phyloP scores from a whole-genome alignment of 148 eudicot species.

The Persicaria maculosa region DNA sequence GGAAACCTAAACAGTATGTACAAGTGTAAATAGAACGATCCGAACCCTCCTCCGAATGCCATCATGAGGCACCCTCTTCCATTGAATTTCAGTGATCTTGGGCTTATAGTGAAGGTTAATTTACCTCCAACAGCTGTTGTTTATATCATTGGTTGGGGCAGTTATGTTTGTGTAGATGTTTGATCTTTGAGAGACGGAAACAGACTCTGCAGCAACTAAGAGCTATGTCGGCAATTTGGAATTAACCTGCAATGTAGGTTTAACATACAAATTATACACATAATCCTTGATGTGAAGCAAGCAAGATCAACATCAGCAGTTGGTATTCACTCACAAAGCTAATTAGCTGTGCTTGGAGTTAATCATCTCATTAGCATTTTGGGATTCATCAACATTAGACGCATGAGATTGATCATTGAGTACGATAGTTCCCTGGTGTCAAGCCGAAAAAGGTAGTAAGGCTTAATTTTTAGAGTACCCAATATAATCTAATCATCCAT shows the following conservation, averaged over 20 bases:
- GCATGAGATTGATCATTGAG: constrained; percentile 5
- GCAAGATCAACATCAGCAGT: background rate
- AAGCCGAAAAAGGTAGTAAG: background rate
- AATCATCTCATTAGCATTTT: background rate
- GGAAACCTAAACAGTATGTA: background rate
- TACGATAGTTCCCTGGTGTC: background rate
- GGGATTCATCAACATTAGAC: constrained; percentile 2
- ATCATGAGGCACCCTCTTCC: background rate
- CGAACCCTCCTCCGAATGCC: constrained; percentile 13
- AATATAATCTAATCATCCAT: background rate
- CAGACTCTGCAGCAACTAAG: constrained; percentile 1
- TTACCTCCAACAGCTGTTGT: constrained; percentile 1
- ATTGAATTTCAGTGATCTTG: background rate
- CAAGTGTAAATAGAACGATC: constrained; percentile 5
- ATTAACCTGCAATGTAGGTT: constrained; percentile 6
- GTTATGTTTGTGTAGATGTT: constrained; percentile 1
- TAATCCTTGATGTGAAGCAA: background rate
- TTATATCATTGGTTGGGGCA: constrained; percentile 4
- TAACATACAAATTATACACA: background rate
- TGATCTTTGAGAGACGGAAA: constrained; percentile 6
- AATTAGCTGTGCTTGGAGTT: constrained; percentile 10
- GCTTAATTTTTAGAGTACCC: background rate
- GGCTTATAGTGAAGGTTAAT: background rate
- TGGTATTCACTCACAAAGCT: constrained; percentile 7
- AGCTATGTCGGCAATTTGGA: background rate